Evolutionary conservation across 305 asterid genomes (phyloP).

Genomic region (Euphrasia arctica): DNA sequence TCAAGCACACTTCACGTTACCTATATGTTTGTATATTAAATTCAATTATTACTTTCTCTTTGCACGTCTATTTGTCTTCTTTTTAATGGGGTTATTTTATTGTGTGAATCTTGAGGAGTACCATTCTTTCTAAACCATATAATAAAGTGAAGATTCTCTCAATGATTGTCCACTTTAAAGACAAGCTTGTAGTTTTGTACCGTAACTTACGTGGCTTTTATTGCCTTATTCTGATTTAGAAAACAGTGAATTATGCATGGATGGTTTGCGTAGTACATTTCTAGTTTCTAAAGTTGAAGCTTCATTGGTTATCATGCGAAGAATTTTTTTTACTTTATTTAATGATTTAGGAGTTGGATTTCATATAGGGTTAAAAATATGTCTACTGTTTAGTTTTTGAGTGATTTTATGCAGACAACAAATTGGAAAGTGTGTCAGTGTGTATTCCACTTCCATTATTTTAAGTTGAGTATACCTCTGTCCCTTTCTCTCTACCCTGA

Average conservation of each 20-base stretch:
- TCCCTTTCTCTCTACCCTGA: too few relatives aligned
- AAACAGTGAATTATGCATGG: not conserved
- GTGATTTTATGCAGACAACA: too few relatives aligned
- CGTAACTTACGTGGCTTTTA: not conserved
- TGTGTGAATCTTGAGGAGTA: not conserved
- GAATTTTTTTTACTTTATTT: not conserved
- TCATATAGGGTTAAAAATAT: not conserved
- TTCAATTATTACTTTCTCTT: not conserved
- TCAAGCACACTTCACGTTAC: not conserved
- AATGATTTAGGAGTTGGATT: not conserved
- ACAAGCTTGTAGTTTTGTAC: not conserved
- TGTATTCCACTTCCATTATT: too few relatives aligned
- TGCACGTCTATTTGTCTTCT: not conserved
- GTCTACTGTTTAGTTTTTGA: too few relatives aligned
- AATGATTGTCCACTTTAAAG: not conserved
- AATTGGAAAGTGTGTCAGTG: too few relatives aligned
- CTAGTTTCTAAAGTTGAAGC: not conserved
- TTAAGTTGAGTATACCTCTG: too few relatives aligned
- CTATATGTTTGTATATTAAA: not conserved
- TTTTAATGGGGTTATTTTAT: not conserved
- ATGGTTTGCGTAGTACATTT: not conserved
- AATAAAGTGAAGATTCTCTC: not conserved
- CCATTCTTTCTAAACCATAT: slow-evolving; percentile 1
- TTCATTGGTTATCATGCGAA: not conserved
- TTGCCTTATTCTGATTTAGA: not conserved